Evolutionary conservation across 257 asterid genomes (phyloP).

Genomic region (Thymus quinquecostatus): DNA sequence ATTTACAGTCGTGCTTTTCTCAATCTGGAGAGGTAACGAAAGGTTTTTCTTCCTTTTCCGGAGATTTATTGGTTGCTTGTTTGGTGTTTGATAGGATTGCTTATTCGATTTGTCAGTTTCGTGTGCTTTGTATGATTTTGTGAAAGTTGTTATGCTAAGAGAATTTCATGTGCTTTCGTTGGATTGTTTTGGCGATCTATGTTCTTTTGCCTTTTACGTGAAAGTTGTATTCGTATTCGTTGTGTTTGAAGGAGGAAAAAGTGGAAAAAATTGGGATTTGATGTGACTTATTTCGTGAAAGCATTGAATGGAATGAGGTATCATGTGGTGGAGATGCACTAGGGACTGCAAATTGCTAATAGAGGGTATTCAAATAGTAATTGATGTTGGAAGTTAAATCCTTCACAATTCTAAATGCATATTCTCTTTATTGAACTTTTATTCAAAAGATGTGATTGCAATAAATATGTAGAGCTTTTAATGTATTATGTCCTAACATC

Average conservation of each 20-base stretch:
- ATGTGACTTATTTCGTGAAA: slow-evolving; percentile 4
- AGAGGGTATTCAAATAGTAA: background rate
- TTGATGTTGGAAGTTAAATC: background rate
- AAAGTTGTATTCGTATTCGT: background rate
- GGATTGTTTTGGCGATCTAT: slow-evolving; percentile 31
- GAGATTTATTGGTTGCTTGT: slow-evolving; percentile 24
- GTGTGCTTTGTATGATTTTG: background rate
- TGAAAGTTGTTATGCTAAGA: slow-evolving; percentile 1
- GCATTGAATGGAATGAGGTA: background rate
- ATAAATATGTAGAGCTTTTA: background rate
- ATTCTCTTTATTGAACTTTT: no score
- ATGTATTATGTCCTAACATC: background rate
- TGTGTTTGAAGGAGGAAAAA: background rate
- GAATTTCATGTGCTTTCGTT: slow-evolving; percentile 24
- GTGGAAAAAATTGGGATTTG: slow-evolving; percentile 6
- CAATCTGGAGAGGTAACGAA: slow-evolving; percentile 70
- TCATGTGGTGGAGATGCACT: background rate
- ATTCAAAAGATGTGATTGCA: background rate
- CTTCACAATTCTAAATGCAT: background rate
- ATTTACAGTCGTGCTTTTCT: slow-evolving; percentile 80
- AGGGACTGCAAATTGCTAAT: background rate
- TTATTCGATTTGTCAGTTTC: slow-evolving; percentile 10
- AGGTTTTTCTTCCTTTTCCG: background rate
- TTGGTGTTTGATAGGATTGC: slow-evolving; percentile 1
- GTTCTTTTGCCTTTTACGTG: background rate